Conservation (phyloP, 164 flowering plant species). For the Piper betle region DNA sequence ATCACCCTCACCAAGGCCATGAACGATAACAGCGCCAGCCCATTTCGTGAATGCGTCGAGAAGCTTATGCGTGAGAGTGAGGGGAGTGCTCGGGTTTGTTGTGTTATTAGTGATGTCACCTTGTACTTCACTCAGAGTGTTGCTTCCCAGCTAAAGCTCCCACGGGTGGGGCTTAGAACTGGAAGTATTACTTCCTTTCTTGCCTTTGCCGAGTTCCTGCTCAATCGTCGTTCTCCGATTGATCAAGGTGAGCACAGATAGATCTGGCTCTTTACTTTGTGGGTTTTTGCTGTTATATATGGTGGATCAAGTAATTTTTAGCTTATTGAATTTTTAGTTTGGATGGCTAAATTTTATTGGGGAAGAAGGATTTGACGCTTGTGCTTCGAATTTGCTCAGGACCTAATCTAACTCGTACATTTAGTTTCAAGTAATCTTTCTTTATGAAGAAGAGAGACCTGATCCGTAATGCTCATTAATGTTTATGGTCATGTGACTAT, state of each 20-base stretch:
- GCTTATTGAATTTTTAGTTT: no score
- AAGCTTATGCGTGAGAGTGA: not conserved
- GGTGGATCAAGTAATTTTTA: no score
- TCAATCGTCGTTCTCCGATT: no score
- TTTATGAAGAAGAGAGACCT: no score
- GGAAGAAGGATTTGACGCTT: no score
- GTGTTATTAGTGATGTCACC: conserved; percentile 19
- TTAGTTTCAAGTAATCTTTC: no score
- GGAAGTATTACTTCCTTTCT: conserved; percentile 8
- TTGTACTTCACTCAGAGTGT: conserved; percentile 17
- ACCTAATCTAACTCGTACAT: no score
- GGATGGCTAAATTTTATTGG: no score
- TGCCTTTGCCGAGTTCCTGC: conserved; percentile 7
- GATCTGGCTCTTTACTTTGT: not conserved
- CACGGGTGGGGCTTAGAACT: conserved; percentile 21
- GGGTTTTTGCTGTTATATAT: no score
- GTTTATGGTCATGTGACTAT: no score
- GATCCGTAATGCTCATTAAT: no score
- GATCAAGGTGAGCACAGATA: conserved; percentile 12
- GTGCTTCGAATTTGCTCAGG: no score
- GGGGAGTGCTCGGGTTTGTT: conserved; percentile 3
- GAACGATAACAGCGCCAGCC: not conserved
- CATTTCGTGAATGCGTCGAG: conserved; percentile 17
- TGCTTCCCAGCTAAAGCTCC: conserved; percentile 18
- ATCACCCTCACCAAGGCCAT: not conserved